phyloP scores from a whole-genome alignment of 2,329 filamentous ascomycete genomes.

The Graphilbum fragrans region DNA sequence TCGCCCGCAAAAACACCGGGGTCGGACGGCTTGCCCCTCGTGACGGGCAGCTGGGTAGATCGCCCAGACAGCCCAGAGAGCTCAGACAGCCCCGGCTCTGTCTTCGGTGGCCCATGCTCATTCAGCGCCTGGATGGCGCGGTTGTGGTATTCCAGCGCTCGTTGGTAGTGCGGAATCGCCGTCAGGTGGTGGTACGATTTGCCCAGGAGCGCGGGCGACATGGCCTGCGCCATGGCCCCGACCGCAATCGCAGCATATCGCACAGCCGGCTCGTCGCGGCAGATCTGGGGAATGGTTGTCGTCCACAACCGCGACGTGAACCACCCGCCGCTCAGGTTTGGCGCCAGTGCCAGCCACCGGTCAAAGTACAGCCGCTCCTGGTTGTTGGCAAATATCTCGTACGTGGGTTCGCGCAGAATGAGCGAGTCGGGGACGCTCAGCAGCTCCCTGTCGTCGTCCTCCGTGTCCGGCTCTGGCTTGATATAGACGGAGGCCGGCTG shows the following conservation, averaged over 20 bases:
- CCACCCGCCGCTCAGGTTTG: constrained; percentile 15
- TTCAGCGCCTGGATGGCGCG: constrained; percentile 16
- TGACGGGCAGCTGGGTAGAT: not conserved
- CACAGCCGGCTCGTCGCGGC: constrained; percentile 20
- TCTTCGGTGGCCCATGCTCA: not conserved
- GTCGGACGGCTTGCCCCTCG: not conserved
- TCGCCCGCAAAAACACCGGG: not conserved
- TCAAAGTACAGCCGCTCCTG: constrained; percentile 16
- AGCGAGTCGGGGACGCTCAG: not conserved
- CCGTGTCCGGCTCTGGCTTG: not conserved
- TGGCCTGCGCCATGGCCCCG: constrained; percentile 17
- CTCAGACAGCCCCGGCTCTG: too few species aligned
- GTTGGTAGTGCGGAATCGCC: constrained; percentile 15
- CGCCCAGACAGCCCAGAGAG: too few species aligned
- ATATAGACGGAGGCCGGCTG: not conserved
- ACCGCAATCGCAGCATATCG: constrained; percentile 24
- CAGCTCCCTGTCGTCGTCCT: too few species aligned
- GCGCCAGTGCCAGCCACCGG: constrained; percentile 13
- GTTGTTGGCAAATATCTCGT: constrained; percentile 8
- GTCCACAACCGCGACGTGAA: constrained; percentile 24
- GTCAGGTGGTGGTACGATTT: constrained; percentile 3
- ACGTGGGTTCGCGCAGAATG: constrained; percentile 7
- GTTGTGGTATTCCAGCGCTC: constrained; percentile 23
- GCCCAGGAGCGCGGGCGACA: constrained; percentile 7
- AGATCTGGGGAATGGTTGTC: constrained; percentile 20